Evolutionary conservation across 1,139 yeast species (phyloP).

Genomic region (Nakaseomyces kungkrabaensis): DNA sequence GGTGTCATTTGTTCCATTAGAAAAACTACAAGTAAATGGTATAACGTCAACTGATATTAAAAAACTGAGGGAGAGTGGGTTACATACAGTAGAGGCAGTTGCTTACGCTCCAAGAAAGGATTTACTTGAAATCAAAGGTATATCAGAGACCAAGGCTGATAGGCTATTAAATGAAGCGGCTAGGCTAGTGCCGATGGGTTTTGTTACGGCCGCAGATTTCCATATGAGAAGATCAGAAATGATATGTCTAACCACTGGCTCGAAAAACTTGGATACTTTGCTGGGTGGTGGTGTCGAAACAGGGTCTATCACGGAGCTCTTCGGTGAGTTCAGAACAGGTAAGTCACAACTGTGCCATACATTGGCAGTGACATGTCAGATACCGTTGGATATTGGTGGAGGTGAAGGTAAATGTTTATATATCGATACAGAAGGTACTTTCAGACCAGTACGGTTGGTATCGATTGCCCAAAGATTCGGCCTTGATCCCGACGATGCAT

Average conservation of each 20-base stretch:
- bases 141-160: slow-evolving; percentile 93
- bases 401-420: slow-evolving; percentile 97
- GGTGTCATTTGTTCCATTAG: slow-evolving; percentile 30
- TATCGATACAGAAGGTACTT: slow-evolving; percentile 95
- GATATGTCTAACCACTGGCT: slow-evolving; percentile 90
- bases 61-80: slow-evolving; percentile 75
- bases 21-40: slow-evolving; percentile 65
- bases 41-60: slow-evolving; percentile 70
- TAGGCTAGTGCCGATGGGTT: slow-evolving; percentile 87
- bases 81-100: slow-evolving; percentile 80
- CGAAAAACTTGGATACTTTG: slow-evolving; percentile 84
- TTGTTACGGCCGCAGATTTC: slow-evolving; percentile 93
- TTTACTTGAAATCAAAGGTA: slow-evolving; percentile 73
- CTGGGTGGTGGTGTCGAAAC: slow-evolving; percentile 97
- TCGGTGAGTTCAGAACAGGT: slow-evolving; percentile 97
- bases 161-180: slow-evolving; percentile 73
- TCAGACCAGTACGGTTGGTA: slow-evolving; percentile 81
- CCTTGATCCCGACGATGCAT: slow-evolving; percentile 84
- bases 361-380: slow-evolving; percentile 89
- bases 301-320: slow-evolving; percentile 91
- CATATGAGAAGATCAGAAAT: slow-evolving; percentile 84
- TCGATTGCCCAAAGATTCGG: slow-evolving; percentile 91
- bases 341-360: slow-evolving; percentile 96
- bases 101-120: slow-evolving; percentile 86
- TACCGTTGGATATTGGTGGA: slow-evolving; percentile 96